A percentile compares a stretch with the other conserved stretches of the same genome.
phyloP scores from a whole-genome alignment of 2,329 filamentous ascomycete species.

The Cadophora malorum region DNA sequence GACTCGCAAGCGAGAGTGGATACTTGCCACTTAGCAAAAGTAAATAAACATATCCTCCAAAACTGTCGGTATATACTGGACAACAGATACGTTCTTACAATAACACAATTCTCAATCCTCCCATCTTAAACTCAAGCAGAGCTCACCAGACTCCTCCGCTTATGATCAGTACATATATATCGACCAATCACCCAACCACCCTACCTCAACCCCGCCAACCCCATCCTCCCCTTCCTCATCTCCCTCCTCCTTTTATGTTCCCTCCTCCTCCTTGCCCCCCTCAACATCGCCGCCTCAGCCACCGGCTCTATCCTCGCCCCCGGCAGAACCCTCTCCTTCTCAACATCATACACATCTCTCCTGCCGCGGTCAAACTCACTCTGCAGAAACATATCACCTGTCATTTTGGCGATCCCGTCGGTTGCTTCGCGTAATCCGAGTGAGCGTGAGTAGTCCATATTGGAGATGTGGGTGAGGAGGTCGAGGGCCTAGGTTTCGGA shows the following conservation, averaged over 20 bases:
- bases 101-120: no score
- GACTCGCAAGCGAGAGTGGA: neutral
- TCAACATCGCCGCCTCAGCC: slow-evolving; percentile 17
- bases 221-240: slow-evolving; percentile 8
- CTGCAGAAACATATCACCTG: slow-evolving; percentile 3
- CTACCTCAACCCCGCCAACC: neutral
- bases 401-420: neutral
- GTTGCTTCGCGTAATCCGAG: neutral
- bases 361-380: slow-evolving; percentile 1
- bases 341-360: slow-evolving; percentile 6
- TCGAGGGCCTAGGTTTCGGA: neutral
- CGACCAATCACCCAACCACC: neutral
- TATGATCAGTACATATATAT: neutral
- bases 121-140: neutral
- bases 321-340: neutral
- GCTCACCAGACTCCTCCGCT: neutral
- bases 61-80: neutral
- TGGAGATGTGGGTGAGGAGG: neutral
- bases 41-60: neutral
- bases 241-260: neutral
- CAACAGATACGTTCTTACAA: no score
- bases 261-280: slow-evolving; percentile 19
- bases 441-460: neutral
- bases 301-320: slow-evolving; percentile 1
- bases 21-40: neutral